Percentiles rank a stretch among this genome's conserved stretches.
phyloP scores from a whole-genome alignment of 108 stramenopile species.

The Skeletonema grethae region DNA sequence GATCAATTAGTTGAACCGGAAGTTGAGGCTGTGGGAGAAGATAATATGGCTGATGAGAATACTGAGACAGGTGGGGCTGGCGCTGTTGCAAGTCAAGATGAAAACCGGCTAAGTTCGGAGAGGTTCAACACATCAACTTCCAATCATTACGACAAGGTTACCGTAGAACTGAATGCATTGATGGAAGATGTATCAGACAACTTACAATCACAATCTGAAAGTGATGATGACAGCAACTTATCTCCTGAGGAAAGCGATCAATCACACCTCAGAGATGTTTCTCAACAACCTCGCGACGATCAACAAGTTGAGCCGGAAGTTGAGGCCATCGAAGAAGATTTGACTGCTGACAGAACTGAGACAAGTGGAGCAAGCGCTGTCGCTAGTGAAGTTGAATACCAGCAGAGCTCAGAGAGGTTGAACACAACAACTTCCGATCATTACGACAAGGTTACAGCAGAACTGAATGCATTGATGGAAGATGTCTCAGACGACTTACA shows the following conservation, averaged over 20 bases:
- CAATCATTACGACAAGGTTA: no score
- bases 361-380: neutral
- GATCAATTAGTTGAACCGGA: no score
- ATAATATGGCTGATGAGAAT: no score
- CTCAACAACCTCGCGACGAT: neutral
- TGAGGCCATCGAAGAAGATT: neutral
- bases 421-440: neutral
- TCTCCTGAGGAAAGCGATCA: neutral
- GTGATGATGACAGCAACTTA: neutral
- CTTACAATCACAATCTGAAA: neutral
- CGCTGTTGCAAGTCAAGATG: no score
- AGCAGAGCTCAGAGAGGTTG: neutral
- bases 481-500: neutral
- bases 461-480: conserved; percentile 5
- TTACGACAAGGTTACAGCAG: neutral
- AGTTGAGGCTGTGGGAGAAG: no score
- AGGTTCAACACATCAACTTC: no score
- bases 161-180: no score
- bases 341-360: neutral
- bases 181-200: no score
- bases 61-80: no score
- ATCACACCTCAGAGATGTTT: neutral
- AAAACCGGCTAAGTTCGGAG: no score
- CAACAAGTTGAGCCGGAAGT: neutral
- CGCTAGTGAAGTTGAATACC: neutral